Percentiles rank a stretch among this genome's conserved stretches.
phyloP scores from a whole-genome alignment of 768 basidiomycete genomes.

The Agaricus blazei region DNA sequence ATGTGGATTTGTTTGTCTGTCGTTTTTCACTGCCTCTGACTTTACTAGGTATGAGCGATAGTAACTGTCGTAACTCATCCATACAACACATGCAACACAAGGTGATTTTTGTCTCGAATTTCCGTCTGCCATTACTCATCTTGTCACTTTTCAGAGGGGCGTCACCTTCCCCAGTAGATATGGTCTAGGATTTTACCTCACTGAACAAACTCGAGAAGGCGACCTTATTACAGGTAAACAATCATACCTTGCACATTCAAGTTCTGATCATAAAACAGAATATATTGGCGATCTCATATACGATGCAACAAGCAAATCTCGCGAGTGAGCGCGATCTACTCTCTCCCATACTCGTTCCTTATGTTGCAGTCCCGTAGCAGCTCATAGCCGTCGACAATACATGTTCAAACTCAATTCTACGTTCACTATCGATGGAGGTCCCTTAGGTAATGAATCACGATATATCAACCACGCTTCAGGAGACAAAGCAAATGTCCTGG shows the following conservation, averaged over 20 bases:
- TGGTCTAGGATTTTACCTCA: constrained; percentile 12
- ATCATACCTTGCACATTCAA: not conserved
- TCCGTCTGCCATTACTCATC: not conserved
- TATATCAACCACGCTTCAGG: constrained; percentile 11
- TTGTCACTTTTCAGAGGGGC: not conserved
- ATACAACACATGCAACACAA: constrained; percentile 8
- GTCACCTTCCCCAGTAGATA: constrained; percentile 8
- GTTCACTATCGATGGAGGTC: constrained; percentile 6
- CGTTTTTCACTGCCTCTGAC: not conserved
- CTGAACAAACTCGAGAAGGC: constrained; percentile 6
- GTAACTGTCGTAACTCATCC: constrained; percentile 4
- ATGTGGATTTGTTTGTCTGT: not conserved
- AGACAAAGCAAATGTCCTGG: constrained; percentile 7
- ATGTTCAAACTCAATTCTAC: constrained; percentile 14
- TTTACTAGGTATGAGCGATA: not conserved
- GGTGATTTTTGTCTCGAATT: not conserved
- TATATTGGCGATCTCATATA: constrained; percentile 15
- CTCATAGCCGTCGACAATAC: constrained; percentile 11
- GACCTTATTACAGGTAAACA: constrained; percentile 12
- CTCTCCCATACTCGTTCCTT: not conserved
- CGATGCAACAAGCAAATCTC: constrained; percentile 9
- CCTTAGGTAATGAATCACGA: constrained; percentile 10
- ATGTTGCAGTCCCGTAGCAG: constrained; percentile 1
- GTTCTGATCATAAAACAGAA: not conserved
- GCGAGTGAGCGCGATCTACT: constrained; percentile 10